Evolutionary conservation across 352 stramenopile species (phyloP).

Genomic region (Pythium aristosporum): DNA sequence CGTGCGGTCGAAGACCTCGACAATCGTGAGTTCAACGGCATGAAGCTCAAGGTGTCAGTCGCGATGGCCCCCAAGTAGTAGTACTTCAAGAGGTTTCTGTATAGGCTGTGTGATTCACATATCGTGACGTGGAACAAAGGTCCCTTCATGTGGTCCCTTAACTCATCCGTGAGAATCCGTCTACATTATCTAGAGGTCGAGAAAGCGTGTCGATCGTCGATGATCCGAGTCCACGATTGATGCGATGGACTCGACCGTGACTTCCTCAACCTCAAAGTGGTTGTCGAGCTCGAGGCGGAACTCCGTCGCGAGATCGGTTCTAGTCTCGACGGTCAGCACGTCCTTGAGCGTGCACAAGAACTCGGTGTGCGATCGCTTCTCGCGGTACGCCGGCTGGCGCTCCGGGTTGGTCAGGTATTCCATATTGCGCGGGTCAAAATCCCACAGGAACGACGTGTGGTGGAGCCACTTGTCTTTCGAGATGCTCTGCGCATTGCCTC

Average conservation of each 20-base stretch:
- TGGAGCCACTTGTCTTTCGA: constrained; percentile 94
- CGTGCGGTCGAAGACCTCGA: constrained; percentile 80
- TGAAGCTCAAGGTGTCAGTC: constrained; percentile 48
- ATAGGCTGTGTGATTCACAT: no score
- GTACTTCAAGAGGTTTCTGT: background rate
- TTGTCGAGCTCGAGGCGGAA: constrained; percentile 46
- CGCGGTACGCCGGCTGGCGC: constrained; percentile 94
- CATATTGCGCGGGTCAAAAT: constrained; percentile 94
- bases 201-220: constrained; percentile 62
- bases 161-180: background rate
- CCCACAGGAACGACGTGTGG: constrained; percentile 98
- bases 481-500: constrained; percentile 96
- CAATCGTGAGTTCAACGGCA: constrained; percentile 75
- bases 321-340: constrained; percentile 42
- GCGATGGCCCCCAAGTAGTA: constrained; percentile 26
- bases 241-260: constrained; percentile 45
- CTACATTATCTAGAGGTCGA: constrained; percentile 31
- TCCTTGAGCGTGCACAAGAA: constrained; percentile 93
- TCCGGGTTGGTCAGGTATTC: constrained; percentile 92
- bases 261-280: constrained; percentile 63
- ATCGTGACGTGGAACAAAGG: no score
- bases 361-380: constrained; percentile 89
- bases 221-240: constrained; percentile 57
- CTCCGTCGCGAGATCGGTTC: constrained; percentile 42
- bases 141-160: background rate